A percentile compares a stretch with the other conserved stretches of the same genome.
Conservation (phyloP, 2,329 filamentous ascomycete species). For the Thielaviopsis ethacetica region DNA sequence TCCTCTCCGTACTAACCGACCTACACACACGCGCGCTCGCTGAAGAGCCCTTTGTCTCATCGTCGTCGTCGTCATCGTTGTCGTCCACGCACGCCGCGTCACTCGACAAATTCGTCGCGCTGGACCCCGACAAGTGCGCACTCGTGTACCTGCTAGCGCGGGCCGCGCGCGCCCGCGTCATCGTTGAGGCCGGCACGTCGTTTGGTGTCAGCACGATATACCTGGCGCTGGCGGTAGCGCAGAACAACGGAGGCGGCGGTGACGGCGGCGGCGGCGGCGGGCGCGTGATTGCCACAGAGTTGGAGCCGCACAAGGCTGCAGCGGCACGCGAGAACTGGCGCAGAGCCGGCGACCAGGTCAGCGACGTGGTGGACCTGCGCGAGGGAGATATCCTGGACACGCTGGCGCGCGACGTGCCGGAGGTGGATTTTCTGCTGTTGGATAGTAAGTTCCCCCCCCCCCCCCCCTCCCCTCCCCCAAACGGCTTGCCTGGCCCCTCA, state of each 20-base stretch:
- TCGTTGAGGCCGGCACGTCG: constrained; percentile 45
- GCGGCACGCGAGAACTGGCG: constrained; percentile 37
- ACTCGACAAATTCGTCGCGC: constrained; percentile 30
- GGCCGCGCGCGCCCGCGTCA: constrained; percentile 28
- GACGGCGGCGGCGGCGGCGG: not conserved
- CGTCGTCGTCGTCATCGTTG: not conserved
- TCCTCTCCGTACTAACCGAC: constrained; percentile 16
- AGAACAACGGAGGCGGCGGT: constrained; percentile 20
- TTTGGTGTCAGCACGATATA: constrained; percentile 49
- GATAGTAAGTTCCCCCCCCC: constrained; percentile 43
- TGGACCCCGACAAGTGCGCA: constrained; percentile 41
- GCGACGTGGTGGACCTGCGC: constrained; percentile 35
- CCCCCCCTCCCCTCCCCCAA: no score
- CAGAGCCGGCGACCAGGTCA: constrained; percentile 30
- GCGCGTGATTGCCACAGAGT: constrained; percentile 42
- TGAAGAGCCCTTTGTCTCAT: constrained; percentile 6
- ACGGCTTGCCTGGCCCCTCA: no score
- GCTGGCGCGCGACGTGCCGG: constrained; percentile 26
- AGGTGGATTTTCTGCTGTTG: constrained; percentile 40
- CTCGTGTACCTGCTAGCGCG: constrained; percentile 38
- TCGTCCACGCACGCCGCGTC: not conserved
- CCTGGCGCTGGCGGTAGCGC: constrained; percentile 37
- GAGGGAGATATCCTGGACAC: constrained; percentile 42
- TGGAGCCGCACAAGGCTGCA: constrained; percentile 36
- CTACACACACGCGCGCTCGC: constrained; percentile 16